These are phyloP conservation scores for Malassezia cuniculi DNA, from an alignment of 1,284 basidiomycete genomes.

Conservation along the genomic window DNA sequence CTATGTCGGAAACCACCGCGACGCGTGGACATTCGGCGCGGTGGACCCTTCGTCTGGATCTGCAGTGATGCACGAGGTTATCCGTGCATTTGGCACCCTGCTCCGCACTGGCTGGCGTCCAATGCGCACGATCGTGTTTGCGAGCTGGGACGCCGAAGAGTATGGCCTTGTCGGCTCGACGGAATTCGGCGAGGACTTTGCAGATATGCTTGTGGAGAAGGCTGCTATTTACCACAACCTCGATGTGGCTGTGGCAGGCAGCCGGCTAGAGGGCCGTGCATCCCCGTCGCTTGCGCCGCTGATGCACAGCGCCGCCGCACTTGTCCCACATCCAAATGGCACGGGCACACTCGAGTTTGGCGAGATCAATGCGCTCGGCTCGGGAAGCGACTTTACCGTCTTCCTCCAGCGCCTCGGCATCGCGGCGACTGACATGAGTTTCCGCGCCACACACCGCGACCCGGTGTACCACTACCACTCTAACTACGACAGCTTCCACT, in stretches of 20 bases:
- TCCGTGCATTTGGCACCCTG: slow-evolving; percentile 66
- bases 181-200: slow-evolving; percentile 80
- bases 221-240: slow-evolving; percentile 80
- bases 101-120: slow-evolving; percentile 72
- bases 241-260: slow-evolving; percentile 60
- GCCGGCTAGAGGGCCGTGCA: slow-evolving; percentile 51
- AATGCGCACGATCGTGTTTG: slow-evolving; percentile 70
- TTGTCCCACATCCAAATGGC: slow-evolving; percentile 47
- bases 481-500: slow-evolving; percentile 63
- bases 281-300: slow-evolving; percentile 70
- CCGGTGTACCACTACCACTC: slow-evolving; percentile 50
- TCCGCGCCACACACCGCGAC: slow-evolving; percentile 22
- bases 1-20: slow-evolving; percentile 54
- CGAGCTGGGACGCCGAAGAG: slow-evolving; percentile 88
- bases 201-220: slow-evolving; percentile 61
- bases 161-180: slow-evolving; percentile 76
- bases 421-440: slow-evolving; percentile 45
- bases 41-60: slow-evolving; percentile 78
- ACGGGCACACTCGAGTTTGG: slow-evolving; percentile 11
- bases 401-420: slow-evolving; percentile 51
- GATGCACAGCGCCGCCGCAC: slow-evolving; percentile 56
- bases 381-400: slow-evolving; percentile 59
- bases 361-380: slow-evolving; percentile 46
- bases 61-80: slow-evolving; percentile 67
- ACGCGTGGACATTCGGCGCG: slow-evolving; percentile 49